Evolutionary conservation across 768 basidiomycete genomes (phyloP).

Genomic region (Suillus weaverae): DNA sequence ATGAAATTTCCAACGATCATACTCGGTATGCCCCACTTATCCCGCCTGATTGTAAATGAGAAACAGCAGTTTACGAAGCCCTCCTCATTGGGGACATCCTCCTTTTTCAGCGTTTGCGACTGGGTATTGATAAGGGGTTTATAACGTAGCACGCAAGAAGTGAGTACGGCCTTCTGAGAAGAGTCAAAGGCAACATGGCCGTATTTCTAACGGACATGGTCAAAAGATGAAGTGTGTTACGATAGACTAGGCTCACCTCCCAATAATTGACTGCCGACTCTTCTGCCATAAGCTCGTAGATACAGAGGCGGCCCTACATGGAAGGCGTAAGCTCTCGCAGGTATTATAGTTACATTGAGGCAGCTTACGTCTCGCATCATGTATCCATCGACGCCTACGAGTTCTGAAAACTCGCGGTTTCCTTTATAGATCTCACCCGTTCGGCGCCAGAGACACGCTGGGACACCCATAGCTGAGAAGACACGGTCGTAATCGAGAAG

Average conservation of each 20-base stretch:
- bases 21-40: constrained; percentile 84
- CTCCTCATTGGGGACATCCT: constrained; percentile 52
- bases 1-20: constrained; percentile 93
- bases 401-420: constrained; percentile 91
- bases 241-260: constrained; percentile 63
- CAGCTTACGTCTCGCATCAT: constrained; percentile 82
- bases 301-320: constrained; percentile 80
- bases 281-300: constrained; percentile 98
- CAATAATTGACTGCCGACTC: constrained; percentile 96
- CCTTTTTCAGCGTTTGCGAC: constrained; percentile 31
- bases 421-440: constrained; percentile 99
- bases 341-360: not conserved
- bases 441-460: constrained; percentile 93
- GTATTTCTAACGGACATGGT: constrained; percentile 68
- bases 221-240: not conserved
- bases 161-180: constrained; percentile 89
- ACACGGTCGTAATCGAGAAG: constrained; percentile 95
- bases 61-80: constrained; percentile 85
- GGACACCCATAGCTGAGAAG: constrained; percentile 94
- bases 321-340: constrained; percentile 5
- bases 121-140: constrained; percentile 60
- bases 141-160: constrained; percentile 84
- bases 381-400: constrained; percentile 83
- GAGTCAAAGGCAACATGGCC: constrained; percentile 91
- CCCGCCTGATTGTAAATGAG: constrained; percentile 85